Conservation (phyloP, 768 basidiomycete species). For the Sarcodon aspratus region DNA sequence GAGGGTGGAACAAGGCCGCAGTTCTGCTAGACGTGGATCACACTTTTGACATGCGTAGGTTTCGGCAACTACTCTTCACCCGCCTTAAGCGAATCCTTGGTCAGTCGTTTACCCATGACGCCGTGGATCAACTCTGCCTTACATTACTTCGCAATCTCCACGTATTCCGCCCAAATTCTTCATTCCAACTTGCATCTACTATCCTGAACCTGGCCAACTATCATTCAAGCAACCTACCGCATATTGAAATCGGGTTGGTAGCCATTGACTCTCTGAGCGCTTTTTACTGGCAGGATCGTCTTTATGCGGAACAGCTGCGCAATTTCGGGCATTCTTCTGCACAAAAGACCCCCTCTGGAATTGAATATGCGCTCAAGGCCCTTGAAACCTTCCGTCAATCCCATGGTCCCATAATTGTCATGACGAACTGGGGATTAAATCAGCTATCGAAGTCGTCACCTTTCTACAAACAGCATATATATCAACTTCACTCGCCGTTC, state of each 20-base stretch:
- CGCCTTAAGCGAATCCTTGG: slow-evolving; percentile 27
- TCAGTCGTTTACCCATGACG: not conserved
- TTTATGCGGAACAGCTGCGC: slow-evolving; percentile 42
- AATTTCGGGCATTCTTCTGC: slow-evolving; percentile 3
- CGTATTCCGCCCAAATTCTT: slow-evolving; percentile 58
- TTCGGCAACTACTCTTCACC: slow-evolving; percentile 38
- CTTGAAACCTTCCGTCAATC: slow-evolving; percentile 36
- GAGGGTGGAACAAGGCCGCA: slow-evolving; percentile 55
- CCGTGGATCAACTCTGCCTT: slow-evolving; percentile 19
- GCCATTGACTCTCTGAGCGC: slow-evolving; percentile 68
- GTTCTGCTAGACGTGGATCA: slow-evolving; percentile 63
- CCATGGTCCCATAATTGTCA: slow-evolving; percentile 36
- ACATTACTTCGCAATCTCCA: slow-evolving; percentile 44
- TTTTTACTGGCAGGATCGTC: slow-evolving; percentile 72
- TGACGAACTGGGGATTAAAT: slow-evolving; percentile 56
- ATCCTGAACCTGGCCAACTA: slow-evolving; percentile 46
- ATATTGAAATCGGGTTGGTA: slow-evolving; percentile 50
- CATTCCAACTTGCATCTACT: slow-evolving; percentile 58
- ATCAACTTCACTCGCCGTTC: slow-evolving; percentile 28
- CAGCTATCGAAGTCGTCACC: slow-evolving; percentile 14
- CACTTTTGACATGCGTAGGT: slow-evolving; percentile 45
- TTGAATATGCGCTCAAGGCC: slow-evolving; percentile 31
- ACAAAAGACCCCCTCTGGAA: slow-evolving; percentile 5
- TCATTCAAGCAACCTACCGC: slow-evolving; percentile 26
- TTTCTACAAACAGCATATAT: slow-evolving; percentile 42